These are phyloP conservation scores for Mycena sp. DNA, from an alignment of 1,284 basidiomycete genomes.

Conservation along the genomic window DNA sequence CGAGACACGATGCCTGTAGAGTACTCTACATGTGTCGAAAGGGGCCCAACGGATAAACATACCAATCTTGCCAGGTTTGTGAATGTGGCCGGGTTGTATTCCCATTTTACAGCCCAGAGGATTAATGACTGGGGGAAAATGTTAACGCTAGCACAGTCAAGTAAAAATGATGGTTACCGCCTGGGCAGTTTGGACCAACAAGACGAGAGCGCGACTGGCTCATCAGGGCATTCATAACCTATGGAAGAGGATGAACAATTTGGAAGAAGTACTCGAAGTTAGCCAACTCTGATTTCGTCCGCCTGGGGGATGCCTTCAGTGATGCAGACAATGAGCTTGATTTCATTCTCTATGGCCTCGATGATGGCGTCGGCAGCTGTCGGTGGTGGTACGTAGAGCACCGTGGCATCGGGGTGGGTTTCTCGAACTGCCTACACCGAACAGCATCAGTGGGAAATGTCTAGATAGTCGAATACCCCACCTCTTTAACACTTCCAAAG, in stretches of 20 bases:
- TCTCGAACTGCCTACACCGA: constrained; percentile 82
- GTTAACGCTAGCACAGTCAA: not conserved
- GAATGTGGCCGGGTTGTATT: constrained; percentile 98
- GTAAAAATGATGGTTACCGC: constrained; percentile 50
- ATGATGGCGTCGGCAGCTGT: constrained; percentile 95
- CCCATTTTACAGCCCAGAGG: constrained; percentile 99
- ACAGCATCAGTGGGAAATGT: constrained; percentile 5
- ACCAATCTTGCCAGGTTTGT: constrained; percentile 95
- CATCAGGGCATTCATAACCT: constrained; percentile 95
- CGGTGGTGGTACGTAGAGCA: constrained; percentile 96
- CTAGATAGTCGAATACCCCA: constrained; percentile 42
- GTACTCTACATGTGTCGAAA: constrained; percentile 20
- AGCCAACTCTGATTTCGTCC: constrained; percentile 88
- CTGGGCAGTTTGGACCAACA: constrained; percentile 97
- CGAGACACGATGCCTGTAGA: constrained; percentile 92
- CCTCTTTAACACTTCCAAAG: constrained; percentile 93
- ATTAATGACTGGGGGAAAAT: constrained; percentile 77
- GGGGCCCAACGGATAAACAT: not conserved
- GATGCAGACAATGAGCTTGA: constrained; percentile 95
- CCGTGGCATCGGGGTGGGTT: constrained; percentile 88
- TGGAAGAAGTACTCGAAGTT: constrained; percentile 23
- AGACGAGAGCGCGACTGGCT: constrained; percentile 95
- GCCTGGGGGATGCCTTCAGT: constrained; percentile 97
- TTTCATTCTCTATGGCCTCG: constrained; percentile 97
- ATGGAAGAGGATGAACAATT: constrained; percentile 10